Base-by-base conservation (phyloP, 768 basidiomycete species). In the Auriculariales sp. region DNA sequence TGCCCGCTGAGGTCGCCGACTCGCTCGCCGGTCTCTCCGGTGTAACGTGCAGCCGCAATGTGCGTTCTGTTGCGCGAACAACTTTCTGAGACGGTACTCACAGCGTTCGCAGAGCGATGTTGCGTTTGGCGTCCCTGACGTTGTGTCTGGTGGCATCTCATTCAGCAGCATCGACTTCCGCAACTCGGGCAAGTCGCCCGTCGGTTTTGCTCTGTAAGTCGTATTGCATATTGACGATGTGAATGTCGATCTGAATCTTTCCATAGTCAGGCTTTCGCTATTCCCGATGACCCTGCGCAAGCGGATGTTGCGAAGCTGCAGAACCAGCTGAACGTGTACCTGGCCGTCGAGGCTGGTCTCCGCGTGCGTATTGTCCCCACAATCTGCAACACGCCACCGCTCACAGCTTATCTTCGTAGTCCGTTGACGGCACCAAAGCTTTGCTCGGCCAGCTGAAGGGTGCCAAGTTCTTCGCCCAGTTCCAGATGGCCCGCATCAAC, bases 391-490 rank as follows among this genome's bases (percentile, higher is more conserved):
- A 11, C 9, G 9, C 14, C n/a, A 17, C n/a, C 35, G 6, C 22
- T 7, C 22, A n/a, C 5, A 7, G 5, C n/a, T 36, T 7, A n/a
- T n/a, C n/a, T n/a, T 47, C n/a, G 28, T 33, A 48, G 32, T 50
- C 47, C 46, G 47, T 35, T 17, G 22, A 50, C 11, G 25, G 31
- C 42, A 47, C 36, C 6, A 27, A 30, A 6, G 22, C 46, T 17
- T 27, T 56, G 27, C 52, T 57, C 33, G 49, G 27, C n/a, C 17
- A 48, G 27, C 30, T 57, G 14, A 57, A 57, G 48, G 28, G 48
- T 25, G 45, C 44, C 44, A 56, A 57, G 49, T 57, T 57, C 52
- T 57, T 56, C 55, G 46, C 56, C 28, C 52, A 52, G 46, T 56
- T 57, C 50, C 56, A 57, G 47, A 50, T 51, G n/a, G 52, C 56